Evolutionary conservation across 1,139 yeast species (phyloP).

Genomic region (Hansenula sp.): DNA sequence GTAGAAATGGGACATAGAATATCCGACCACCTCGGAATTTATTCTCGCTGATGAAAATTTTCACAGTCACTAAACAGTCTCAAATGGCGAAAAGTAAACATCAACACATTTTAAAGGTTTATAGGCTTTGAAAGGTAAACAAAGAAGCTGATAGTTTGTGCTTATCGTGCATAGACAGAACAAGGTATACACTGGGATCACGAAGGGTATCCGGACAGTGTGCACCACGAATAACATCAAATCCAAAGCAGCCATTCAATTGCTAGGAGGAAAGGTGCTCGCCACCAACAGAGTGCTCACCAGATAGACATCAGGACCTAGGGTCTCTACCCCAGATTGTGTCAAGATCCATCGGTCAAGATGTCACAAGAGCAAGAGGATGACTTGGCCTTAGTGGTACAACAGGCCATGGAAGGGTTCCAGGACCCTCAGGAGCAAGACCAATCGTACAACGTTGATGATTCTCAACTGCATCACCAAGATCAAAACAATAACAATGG

Average conservation of each 20-base stretch:
- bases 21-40: background rate
- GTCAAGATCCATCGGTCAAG: background rate
- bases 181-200: no score
- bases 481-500: constrained; percentile 2
- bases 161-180: background rate
- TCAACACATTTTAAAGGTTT: constrained; percentile 2
- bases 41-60: constrained; percentile 8
- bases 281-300: background rate
- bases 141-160: background rate
- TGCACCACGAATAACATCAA: background rate
- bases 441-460: background rate
- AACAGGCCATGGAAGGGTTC: constrained; percentile 20
- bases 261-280: background rate
- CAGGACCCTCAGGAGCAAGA: constrained; percentile 1
- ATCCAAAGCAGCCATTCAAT: background rate
- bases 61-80: constrained; percentile 21
- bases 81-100: constrained; percentile 4
- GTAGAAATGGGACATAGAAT: background rate
- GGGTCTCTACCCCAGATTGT: background rate
- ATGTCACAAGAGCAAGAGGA: constrained; percentile 10
- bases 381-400: constrained; percentile 19
- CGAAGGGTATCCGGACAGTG: no score
- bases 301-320: background rate
- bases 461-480: background rate
- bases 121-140: background rate